Evolutionary conservation across 2,329 filamentous ascomycete species (phyloP), one percentile per base, ranked within the genome.

Genomic region (Didymella pinodella): DNA sequence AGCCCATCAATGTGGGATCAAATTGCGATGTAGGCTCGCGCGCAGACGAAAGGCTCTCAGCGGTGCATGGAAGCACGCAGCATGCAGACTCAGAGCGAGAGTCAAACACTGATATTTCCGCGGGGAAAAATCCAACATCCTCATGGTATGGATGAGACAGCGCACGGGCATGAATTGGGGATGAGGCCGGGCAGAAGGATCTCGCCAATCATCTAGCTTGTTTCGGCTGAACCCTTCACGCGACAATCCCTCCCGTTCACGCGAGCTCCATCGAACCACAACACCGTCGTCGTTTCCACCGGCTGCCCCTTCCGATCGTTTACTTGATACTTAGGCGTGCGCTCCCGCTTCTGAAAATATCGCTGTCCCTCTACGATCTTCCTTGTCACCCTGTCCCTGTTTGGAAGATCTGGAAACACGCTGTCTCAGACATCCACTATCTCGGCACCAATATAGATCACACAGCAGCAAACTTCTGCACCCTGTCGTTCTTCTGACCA

Each of bases 391-490:
- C 2, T 48, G 34, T 54, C 40, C 46, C 25, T 47, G 50, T 59
- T 54, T 51, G 56, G 41, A 51, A 47, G 50, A 41, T 34, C 41
- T 51, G 50, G 56, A 59, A 54, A 59, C 45, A 49, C n/a, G 46
- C 25, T 59, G 56, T 59, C 56, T 59, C 56, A 54, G 56, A 59
- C 47, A 54, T 36, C 46, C 56, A 41, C 56, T 51, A 54, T 47
- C 32, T 41, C 50, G 38, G 56, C 50, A 59, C 56, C 41, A 59
- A 59, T 54, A 50, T 43, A 51, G 51, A 48, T 47, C 56, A 43
- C 40, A 51, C 46, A 29, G 41, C 50, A 59, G 56, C 40, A 44
- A 36, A 26, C 32, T 31, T 44, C 32, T 47, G 47, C 47, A 11
- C 41, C 36, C 29, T 50, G 12, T 38, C 47, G 14, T 41, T n/a